These are phyloP conservation scores for Linderniella brevidens DNA, from an alignment of 257 asterid species.

Conservation along the genomic window DNA sequence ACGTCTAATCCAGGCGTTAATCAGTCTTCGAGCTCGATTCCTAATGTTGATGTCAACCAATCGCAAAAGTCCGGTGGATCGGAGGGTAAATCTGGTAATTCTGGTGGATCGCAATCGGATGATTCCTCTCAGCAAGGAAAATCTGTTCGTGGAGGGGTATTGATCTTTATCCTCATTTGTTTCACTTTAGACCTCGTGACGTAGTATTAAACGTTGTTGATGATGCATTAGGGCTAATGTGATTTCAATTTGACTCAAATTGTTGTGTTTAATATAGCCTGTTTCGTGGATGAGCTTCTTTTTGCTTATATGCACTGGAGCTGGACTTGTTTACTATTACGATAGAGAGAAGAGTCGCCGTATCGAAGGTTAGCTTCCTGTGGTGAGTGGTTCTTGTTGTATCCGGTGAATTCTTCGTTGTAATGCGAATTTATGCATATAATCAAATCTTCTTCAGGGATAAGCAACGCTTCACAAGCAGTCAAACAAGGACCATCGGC, in stretches of 20 bases:
- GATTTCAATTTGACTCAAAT: neutral
- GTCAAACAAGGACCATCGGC: constrained; percentile 70
- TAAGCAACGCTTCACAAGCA: constrained; percentile 39
- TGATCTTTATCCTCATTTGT: neutral
- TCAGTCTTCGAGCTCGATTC: no score
- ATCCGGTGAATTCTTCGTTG: constrained; percentile 1
- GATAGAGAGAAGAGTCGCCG: constrained; percentile 75
- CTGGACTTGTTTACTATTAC: constrained; percentile 55
- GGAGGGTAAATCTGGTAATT: no score
- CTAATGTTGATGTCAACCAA: no score
- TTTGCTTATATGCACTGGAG: constrained; percentile 73
- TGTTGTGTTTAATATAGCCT: constrained; percentile 27
- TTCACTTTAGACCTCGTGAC: neutral
- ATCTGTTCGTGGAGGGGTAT: constrained; percentile 3
- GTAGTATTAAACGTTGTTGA: neutral
- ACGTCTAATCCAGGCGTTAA: constrained; percentile 12
- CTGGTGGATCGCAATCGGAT: no score
- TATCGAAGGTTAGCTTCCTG: constrained; percentile 64
- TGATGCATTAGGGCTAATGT: neutral
- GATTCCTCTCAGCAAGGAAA: neutral
- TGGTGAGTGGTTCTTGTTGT: constrained; percentile 34
- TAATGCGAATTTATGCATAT: neutral
- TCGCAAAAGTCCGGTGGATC: no score
- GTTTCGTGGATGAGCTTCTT: constrained; percentile 85
- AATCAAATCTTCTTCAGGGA: constrained; percentile 23